These are phyloP conservation scores for Penicillium tannophilum DNA, from an alignment of 495 filamentous ascomycete genomes.

Conservation along the genomic window DNA sequence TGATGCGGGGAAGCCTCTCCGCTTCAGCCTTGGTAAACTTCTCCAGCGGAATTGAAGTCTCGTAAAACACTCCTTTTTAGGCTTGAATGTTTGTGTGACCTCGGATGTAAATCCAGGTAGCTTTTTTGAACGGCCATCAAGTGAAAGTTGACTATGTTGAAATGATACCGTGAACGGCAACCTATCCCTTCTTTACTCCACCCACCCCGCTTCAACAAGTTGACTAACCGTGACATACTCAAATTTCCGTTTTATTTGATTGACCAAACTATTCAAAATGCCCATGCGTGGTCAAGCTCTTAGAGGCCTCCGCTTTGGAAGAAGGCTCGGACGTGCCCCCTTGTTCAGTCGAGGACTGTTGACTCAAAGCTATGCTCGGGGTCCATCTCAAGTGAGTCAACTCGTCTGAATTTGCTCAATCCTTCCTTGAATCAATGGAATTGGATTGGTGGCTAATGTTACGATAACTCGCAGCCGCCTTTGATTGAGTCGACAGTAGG, in stretches of 20 bases:
- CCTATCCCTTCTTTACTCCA: too few species aligned
- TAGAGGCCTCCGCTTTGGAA: constrained; percentile 8
- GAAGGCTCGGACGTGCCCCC: not conserved
- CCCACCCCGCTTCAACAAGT: not conserved
- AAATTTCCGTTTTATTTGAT: not conserved
- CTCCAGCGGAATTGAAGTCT: not conserved
- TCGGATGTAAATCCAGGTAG: too few species aligned
- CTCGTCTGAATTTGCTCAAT: not conserved
- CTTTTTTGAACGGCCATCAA: not conserved
- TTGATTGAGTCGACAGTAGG: constrained; percentile 76
- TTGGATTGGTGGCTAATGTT: not conserved
- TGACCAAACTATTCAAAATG: constrained; percentile 10
- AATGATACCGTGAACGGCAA: too few species aligned
- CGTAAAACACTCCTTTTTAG: not conserved
- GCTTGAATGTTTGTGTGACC: not conserved
- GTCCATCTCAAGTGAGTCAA: constrained; percentile 43
- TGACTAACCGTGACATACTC: not conserved
- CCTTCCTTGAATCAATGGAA: constrained; percentile 5
- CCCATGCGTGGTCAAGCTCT: constrained; percentile 13
- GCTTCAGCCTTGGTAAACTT: not conserved
- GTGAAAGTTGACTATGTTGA: not conserved
- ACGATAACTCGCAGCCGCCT: constrained; percentile 57
- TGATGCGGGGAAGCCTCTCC: not conserved
- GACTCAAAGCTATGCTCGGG: constrained; percentile 50
- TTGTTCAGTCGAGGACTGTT: constrained; percentile 34